Evolutionary conservation across 2,329 filamentous ascomycete genomes (phyloP).

Genomic region (Aspergillus fischeri): DNA sequence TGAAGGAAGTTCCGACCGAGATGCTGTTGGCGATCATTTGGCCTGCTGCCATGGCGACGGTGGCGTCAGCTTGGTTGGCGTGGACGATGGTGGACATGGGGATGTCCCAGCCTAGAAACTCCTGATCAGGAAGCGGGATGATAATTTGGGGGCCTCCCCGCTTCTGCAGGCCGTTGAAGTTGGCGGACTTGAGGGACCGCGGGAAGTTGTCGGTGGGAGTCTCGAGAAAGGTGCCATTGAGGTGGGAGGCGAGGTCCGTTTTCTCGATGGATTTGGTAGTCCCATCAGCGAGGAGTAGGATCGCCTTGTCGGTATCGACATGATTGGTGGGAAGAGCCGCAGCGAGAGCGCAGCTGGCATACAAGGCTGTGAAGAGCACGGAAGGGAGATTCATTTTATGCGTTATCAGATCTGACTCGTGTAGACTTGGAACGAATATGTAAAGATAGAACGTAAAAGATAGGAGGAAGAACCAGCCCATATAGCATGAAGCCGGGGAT

Average conservation of each 20-base stretch:
- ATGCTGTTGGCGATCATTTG: slow-evolving; percentile 14
- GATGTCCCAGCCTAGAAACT: slow-evolving; percentile 18
- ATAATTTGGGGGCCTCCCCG: slow-evolving; percentile 9
- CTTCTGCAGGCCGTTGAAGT: not conserved
- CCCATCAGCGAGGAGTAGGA: slow-evolving; percentile 8
- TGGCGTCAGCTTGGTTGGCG: slow-evolving; percentile 13
- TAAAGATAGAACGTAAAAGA: too few species aligned
- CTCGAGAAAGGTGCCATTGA: slow-evolving; percentile 2
- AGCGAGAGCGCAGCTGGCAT: not conserved
- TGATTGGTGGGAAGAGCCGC: slow-evolving; percentile 1
- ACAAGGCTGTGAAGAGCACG: too few species aligned
- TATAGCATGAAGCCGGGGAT: too few species aligned
- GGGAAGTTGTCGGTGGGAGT: slow-evolving; percentile 2
- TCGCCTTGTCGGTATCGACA: slow-evolving; percentile 3
- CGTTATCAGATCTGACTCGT: too few species aligned
- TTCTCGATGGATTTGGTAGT: slow-evolving; percentile 11
- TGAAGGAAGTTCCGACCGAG: slow-evolving; percentile 4
- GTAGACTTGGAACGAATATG: too few species aligned
- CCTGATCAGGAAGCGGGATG: slow-evolving; percentile 11
- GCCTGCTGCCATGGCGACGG: slow-evolving; percentile 9
- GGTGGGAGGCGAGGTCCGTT: slow-evolving; percentile 6
- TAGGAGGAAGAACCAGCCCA: too few species aligned
- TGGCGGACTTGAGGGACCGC: not conserved
- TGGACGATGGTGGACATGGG: slow-evolving; percentile 15
- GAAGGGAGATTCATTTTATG: not conserved